These are phyloP conservation scores for Yarrowia divulgata DNA, from an alignment of 805 yeast genomes.

Conservation along the genomic window DNA sequence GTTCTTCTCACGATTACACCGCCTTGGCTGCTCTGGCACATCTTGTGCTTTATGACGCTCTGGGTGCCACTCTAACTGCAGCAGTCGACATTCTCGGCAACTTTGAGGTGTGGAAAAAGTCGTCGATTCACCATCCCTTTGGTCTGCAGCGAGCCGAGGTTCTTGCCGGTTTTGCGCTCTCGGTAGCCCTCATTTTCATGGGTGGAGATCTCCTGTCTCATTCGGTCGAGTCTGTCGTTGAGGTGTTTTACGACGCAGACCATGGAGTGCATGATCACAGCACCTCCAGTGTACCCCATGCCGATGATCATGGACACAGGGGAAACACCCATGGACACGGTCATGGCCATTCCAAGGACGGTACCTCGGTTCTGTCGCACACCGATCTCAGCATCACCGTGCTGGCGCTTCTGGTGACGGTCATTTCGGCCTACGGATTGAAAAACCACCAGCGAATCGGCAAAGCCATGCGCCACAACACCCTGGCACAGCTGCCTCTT, in stretches of 20 bases:
- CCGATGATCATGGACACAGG: constrained; percentile 47
- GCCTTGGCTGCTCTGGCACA: constrained; percentile 83
- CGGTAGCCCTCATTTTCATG: constrained; percentile 85
- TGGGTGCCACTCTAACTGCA: constrained; percentile 74
- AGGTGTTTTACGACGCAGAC: constrained; percentile 49
- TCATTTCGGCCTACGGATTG: constrained; percentile 50
- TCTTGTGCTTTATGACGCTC: constrained; percentile 82
- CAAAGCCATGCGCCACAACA: constrained; percentile 42
- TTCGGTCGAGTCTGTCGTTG: constrained; percentile 75
- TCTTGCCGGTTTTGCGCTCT: constrained; percentile 82
- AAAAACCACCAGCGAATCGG: constrained; percentile 50
- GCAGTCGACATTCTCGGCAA: constrained; percentile 83
- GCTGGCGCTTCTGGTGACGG: constrained; percentile 48
- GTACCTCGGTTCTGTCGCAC: constrained; percentile 34
- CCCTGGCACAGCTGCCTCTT: constrained; percentile 41
- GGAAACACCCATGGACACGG: constrained; percentile 40
- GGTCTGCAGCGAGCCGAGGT: constrained; percentile 94
- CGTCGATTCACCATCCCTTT: constrained; percentile 86
- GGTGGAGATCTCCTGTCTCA: constrained; percentile 91
- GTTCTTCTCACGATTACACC: constrained; percentile 52
- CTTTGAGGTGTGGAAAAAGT: constrained; percentile 87
- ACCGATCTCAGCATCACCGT: constrained; percentile 44
- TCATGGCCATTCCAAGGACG: constrained; percentile 35
- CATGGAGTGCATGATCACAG: constrained; percentile 48
- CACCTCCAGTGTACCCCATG: constrained; percentile 41